A percentile compares a stretch with the other conserved stretches of the same genome.
phyloP scores from a whole-genome alignment of 1,284 basidiomycete genomes.

The Melampsora abietis-canadensis region DNA sequence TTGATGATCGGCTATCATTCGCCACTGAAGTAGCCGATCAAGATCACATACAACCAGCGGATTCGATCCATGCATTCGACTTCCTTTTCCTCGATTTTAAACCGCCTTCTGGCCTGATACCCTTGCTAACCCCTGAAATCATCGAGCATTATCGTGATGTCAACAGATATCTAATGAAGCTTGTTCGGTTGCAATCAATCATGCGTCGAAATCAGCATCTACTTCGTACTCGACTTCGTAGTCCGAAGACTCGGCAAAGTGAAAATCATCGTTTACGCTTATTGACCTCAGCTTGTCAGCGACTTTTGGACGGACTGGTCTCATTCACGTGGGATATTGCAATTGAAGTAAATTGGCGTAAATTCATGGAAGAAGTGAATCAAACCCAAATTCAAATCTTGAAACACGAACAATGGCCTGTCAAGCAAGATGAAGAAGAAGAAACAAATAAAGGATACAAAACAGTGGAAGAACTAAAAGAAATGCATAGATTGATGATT shows the following conservation, averaged over 20 bases:
- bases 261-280: not conserved
- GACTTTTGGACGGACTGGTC: slow-evolving; percentile 21
- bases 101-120: slow-evolving; percentile 23
- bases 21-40: not conserved
- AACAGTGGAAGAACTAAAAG: slow-evolving; percentile 17
- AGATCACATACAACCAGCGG: slow-evolving; percentile 7
- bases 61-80: slow-evolving; percentile 33
- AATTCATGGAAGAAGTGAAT: slow-evolving; percentile 15
- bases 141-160: slow-evolving; percentile 22
- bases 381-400: not conserved
- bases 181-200: slow-evolving; percentile 26
- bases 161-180: slow-evolving; percentile 40
- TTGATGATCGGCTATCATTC: slow-evolving; percentile 41
- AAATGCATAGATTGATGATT: slow-evolving; percentile 18
- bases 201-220: slow-evolving; percentile 10
- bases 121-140: slow-evolving; percentile 9
- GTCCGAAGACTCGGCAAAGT: not conserved
- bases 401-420: slow-evolving; percentile 6
- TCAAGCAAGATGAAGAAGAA: not conserved
- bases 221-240: not conserved
- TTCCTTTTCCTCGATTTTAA: slow-evolving; percentile 39
- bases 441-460: not conserved
- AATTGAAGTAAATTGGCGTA: slow-evolving; percentile 19
- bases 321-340: slow-evolving; percentile 40
- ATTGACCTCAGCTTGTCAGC: slow-evolving; percentile 19